Base-by-base conservation (phyloP, 768 basidiomycete genomes). In the Trametes gibbosa region DNA sequence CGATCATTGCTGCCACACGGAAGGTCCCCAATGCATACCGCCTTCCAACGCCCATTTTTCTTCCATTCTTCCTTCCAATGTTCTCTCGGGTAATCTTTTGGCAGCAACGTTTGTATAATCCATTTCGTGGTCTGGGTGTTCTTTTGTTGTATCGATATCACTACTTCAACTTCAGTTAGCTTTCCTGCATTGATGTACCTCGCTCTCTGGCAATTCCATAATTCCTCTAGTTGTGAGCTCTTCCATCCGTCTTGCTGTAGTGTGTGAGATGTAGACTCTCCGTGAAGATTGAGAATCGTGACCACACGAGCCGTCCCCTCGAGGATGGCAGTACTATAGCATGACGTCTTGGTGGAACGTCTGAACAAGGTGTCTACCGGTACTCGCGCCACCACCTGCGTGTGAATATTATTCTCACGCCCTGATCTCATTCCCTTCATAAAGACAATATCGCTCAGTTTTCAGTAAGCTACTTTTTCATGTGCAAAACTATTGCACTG, bases 61-160 rank as follows among this genome's bases (percentile, higher is more conserved):
- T 34, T 13, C 8, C 19, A 50, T 4, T 37, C 21, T 51, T 32
- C 34, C 19, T 24, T 41, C 23, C 41, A 37, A n/a, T 23, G 23
- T 49, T 41, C 40, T 49, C 39, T 50, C 21, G 49, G 53, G 47
- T 50, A 23, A 34, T 23, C 29, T 17, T 50, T 54, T 46, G n/a
- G 59, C 49, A 50, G 53, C 53, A 54, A 61, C 37, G 39, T 51
- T 48, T 56, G 53, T 61, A 51, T 16, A 51, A n/a, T 27, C 25
- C 32, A n/a, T 7, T 50, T 45, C 32, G 29, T 8, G 27, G 35
- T 37, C 19, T 32, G 19, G 58, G 40, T 60, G 39, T 48, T 54
- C 10, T 45, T 50, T 19, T 24, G 58, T 60, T 60, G 58, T 55
- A 61, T 61, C 53, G 42, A 37, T 61, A 55, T 24, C 53, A 25